A percentile compares a stretch with the other conserved stretches of the same genome.
phyloP scores from a whole-genome alignment of 768 basidiomycete genomes.

The Amanita jacksonii region DNA sequence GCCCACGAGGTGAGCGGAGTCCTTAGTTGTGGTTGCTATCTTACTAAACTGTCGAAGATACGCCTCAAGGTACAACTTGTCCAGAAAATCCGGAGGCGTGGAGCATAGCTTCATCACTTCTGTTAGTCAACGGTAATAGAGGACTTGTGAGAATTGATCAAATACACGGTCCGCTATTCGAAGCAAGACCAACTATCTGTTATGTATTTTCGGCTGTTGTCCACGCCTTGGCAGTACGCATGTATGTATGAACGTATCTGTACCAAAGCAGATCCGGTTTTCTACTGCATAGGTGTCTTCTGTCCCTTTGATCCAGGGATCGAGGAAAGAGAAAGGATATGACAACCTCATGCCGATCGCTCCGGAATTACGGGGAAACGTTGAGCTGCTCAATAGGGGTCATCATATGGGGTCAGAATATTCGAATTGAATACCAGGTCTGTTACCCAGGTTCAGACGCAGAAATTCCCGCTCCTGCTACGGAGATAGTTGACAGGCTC shows the following conservation, averaged over 20 bases:
- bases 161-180: too few species aligned
- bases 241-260: too few species aligned
- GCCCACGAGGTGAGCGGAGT: conserved; percentile 55
- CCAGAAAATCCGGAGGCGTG: conserved; percentile 66
- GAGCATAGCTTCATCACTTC: conserved; percentile 34
- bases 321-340: not conserved
- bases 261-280: too few species aligned
- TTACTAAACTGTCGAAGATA: conserved; percentile 37
- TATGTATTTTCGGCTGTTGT: too few species aligned
- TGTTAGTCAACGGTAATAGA: not conserved
- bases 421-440: too few species aligned
- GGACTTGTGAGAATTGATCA: not conserved
- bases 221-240: too few species aligned
- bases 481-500: too few species aligned
- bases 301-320: not conserved
- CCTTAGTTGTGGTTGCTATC: conserved; percentile 8
- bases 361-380: not conserved
- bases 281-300: not conserved
- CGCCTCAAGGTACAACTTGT: conserved; percentile 78
- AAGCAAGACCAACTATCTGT: too few species aligned
- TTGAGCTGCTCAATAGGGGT: not conserved
- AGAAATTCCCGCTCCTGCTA: too few species aligned
- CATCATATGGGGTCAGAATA: too few species aligned
- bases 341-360: conserved; percentile 1
- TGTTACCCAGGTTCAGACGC: too few species aligned